Conservation (phyloP, 2,329 filamentous ascomycete genomes). For the Cercospora sojina region DNA sequence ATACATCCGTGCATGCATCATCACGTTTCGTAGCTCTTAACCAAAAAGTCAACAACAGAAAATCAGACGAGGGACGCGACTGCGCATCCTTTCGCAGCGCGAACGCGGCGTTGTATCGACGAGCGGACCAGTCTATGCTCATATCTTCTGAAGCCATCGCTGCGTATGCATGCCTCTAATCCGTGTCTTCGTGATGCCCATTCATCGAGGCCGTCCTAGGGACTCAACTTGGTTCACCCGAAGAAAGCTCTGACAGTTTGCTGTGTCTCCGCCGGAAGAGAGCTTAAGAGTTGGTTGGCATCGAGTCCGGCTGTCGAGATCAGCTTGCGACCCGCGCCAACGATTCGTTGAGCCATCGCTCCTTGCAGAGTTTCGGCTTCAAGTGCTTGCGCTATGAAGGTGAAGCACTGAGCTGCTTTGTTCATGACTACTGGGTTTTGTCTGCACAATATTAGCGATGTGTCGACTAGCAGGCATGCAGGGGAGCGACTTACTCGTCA, state of each 20-base stretch:
- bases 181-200: background rate
- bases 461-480: background rate
- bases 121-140: background rate
- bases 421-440: conserved; percentile 78
- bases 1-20: background rate
- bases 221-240: conserved; percentile 28
- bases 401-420: conserved; percentile 79
- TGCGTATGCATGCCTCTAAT: background rate
- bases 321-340: conserved; percentile 73
- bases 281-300: conserved; percentile 70
- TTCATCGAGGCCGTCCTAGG: background rate
- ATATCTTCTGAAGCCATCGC: background rate
- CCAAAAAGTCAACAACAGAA: background rate
- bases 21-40: background rate
- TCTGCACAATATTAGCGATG: conserved; percentile 51
- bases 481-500: conserved; percentile 71
- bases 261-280: conserved; percentile 77
- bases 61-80: background rate
- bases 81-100: background rate
- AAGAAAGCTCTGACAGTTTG: conserved; percentile 51
- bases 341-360: conserved; percentile 74
- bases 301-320: conserved; percentile 73
- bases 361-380: conserved; percentile 89
- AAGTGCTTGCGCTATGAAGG: conserved; percentile 80
- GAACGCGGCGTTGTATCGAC: background rate